phyloP scores from a whole-genome alignment of 768 basidiomycete genomes.

The Tylopilus felleus region DNA sequence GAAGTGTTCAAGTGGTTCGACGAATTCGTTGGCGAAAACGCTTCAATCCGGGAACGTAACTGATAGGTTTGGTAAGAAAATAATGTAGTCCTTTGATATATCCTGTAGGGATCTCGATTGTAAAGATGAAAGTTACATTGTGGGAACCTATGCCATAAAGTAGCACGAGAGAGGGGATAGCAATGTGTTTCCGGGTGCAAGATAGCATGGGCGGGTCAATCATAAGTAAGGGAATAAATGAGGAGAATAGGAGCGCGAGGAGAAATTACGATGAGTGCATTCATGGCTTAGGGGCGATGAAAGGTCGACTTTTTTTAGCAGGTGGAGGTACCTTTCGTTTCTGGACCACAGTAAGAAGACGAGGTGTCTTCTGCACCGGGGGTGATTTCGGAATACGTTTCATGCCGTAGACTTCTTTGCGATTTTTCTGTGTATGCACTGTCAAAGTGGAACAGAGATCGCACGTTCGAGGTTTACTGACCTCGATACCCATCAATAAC shows the following conservation, averaged over 20 bases:
- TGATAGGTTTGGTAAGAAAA: conserved; percentile 1
- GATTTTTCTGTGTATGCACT: conserved; percentile 35
- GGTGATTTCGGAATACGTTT: conserved; percentile 22
- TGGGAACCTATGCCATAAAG: conserved; percentile 1
- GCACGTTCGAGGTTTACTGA: conserved; percentile 24
- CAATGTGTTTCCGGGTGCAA: conserved; percentile 10
- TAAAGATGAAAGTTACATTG: conserved; percentile 7
- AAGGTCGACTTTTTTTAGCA: conserved; percentile 13
- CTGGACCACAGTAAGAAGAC: conserved; percentile 10
- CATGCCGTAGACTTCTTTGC: conserved; percentile 34
- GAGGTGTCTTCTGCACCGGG: conserved; percentile 3
- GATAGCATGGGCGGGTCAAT: not conserved
- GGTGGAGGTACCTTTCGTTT: conserved; percentile 18
- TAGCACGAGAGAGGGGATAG: not conserved
- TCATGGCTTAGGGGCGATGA: conserved; percentile 10
- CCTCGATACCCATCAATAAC: conserved; percentile 59
- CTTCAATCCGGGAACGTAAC: conserved; percentile 8
- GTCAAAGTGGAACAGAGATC: not conserved
- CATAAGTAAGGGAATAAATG: conserved; percentile 15
- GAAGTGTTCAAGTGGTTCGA: conserved; percentile 94
- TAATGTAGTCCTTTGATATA: not conserved
- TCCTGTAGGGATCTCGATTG: not conserved
- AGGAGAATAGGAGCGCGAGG: not conserved
- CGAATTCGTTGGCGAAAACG: conserved; percentile 48
- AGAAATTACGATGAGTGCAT: not conserved